These are phyloP conservation scores for Xylaria cubensis DNA, from an alignment of 495 filamentous ascomycete species.

Conservation along the genomic window DNA sequence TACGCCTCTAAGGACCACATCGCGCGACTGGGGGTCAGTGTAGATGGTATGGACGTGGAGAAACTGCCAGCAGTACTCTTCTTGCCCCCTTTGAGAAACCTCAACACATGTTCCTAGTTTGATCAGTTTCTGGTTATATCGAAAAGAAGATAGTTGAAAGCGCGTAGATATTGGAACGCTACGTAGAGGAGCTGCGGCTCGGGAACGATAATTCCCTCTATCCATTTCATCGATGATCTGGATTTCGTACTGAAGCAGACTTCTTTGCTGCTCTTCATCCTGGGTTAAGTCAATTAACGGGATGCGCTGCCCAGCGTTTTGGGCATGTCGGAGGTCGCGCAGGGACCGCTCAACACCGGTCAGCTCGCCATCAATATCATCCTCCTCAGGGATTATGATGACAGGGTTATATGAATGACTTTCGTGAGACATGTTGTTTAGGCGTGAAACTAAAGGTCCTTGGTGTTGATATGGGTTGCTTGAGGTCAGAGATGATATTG, in stretches of 20 bases:
- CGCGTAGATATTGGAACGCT: neutral
- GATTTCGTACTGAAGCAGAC: neutral
- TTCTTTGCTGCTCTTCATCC: neutral
- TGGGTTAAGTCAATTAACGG: conserved; percentile 1
- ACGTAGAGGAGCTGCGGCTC: neutral
- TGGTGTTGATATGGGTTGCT: neutral
- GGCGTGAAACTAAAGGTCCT: neutral
- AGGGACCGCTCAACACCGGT: neutral
- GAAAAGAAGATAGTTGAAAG: neutral
- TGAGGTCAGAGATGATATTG: neutral
- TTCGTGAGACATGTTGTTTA: neutral
- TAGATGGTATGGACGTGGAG: conserved; percentile 10
- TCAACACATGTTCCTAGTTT: conserved; percentile 6
- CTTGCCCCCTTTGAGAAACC: neutral
- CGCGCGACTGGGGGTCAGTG: neutral
- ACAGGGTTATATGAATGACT: neutral
- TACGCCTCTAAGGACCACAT: conserved; percentile 11
- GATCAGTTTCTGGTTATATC: neutral
- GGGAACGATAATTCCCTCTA: neutral
- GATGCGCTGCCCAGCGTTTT: neutral
- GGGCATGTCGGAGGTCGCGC: neutral
- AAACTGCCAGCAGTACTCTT: conserved; percentile 20
- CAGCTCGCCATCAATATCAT: neutral
- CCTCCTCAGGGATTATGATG: neutral
- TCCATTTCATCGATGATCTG: neutral